Conservation (phyloP, 2,329 filamentous ascomycete species). For the Fusarium anguioides region DNA sequence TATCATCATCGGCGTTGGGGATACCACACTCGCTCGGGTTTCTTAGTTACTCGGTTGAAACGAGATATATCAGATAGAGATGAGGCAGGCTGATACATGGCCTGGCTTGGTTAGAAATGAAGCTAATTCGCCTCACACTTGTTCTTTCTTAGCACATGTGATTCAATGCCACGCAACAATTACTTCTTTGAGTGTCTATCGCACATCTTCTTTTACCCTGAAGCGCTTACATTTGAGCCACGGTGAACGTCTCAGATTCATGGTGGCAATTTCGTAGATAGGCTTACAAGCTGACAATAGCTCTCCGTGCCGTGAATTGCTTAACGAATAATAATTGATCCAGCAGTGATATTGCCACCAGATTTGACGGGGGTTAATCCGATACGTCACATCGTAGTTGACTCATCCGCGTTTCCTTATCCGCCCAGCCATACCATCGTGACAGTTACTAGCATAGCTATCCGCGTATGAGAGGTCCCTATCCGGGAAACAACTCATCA, state of each 20-base stretch:
- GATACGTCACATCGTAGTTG: neutral
- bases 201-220: neutral
- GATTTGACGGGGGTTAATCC: neutral
- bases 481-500: neutral
- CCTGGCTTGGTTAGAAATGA: conserved; percentile 44
- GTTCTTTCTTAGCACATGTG: neutral
- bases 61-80: conserved; percentile 37
- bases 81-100: conserved; percentile 24
- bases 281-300: conserved; percentile 2
- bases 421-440: no score
- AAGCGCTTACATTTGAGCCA: neutral
- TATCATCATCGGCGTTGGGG: conserved; percentile 42
- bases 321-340: neutral
- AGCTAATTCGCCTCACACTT: conserved; percentile 50
- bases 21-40: conserved; percentile 45
- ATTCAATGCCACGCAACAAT: no score
- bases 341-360: neutral
- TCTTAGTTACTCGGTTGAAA: conserved; percentile 11
- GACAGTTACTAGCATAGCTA: neutral
- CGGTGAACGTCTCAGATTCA: neutral
- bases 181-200: neutral
- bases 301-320: neutral
- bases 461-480: neutral
- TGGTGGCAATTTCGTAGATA: conserved; percentile 9
- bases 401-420: neutral